These are phyloP conservation scores for Aeschynomene evenia DNA, from an alignment of 306 rosid species.

Conservation along the genomic window DNA sequence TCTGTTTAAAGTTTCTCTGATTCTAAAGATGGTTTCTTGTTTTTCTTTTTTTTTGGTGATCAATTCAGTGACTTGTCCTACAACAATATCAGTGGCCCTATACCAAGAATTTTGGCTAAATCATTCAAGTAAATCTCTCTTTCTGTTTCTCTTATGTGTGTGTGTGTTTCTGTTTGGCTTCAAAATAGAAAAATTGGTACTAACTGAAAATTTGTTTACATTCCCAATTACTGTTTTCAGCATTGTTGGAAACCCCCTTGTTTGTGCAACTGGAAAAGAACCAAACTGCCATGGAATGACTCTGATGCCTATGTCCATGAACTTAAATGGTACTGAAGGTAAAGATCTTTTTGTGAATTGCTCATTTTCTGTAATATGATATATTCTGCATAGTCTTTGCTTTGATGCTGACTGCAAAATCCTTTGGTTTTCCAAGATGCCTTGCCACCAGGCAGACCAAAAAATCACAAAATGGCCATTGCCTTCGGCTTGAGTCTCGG, in stretches of 20 bases:
- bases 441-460: slow-evolving; percentile 52
- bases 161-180: slow-evolving; percentile 12
- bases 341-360: slow-evolving; percentile 9
- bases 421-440: slow-evolving; percentile 53
- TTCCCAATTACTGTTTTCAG: slow-evolving; percentile 43
- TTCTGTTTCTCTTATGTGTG: not conserved
- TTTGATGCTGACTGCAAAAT: slow-evolving; percentile 37
- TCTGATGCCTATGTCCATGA: slow-evolving; percentile 91
- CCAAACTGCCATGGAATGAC: slow-evolving; percentile 73
- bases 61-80: slow-evolving; percentile 79
- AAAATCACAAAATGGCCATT: slow-evolving; percentile 71
- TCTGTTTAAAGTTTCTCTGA: slow-evolving; percentile 1
- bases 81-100: slow-evolving; percentile 87
- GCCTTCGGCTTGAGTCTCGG: slow-evolving; percentile 88
- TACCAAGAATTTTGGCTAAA: slow-evolving; percentile 85
- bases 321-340: slow-evolving; percentile 71
- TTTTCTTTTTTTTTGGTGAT: slow-evolving; percentile 36
- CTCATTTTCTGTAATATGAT: not conserved
- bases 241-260: slow-evolving; percentile 85
- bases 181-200: slow-evolving; percentile 13
- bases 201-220: not conserved
- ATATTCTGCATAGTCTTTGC: not conserved
- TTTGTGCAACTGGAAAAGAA: slow-evolving; percentile 82
- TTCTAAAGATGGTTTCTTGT: slow-evolving; percentile 34
- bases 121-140: slow-evolving; percentile 69